Conservation (phyloP, 495 filamentous ascomycete genomes). For the Talaromyces nanjingensis region DNA sequence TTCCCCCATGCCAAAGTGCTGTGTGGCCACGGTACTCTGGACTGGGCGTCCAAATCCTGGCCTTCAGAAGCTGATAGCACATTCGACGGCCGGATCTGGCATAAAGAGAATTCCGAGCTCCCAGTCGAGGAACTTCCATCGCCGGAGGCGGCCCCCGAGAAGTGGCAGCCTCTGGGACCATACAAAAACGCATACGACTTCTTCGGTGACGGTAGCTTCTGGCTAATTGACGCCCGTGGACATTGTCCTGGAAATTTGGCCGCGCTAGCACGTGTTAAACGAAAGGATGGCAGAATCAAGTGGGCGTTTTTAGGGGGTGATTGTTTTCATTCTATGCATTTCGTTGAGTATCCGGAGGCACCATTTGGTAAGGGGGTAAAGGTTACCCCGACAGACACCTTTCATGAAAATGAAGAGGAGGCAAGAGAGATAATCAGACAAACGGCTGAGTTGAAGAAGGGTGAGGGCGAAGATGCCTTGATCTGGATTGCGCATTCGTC, state of each 20-base stretch:
- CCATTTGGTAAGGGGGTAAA: constrained; percentile 4
- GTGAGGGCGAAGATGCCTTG: background rate
- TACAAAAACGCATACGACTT: constrained; percentile 23
- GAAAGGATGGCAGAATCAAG: constrained; percentile 1
- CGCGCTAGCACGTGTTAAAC: constrained; percentile 9
- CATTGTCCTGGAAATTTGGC: constrained; percentile 23
- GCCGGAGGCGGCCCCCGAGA: background rate
- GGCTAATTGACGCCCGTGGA: constrained; percentile 24
- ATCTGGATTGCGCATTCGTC: background rate
- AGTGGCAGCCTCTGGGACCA: constrained; percentile 16
- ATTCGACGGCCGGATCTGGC: constrained; percentile 1
- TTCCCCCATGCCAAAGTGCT: constrained; percentile 6
- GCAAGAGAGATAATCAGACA: constrained; percentile 5
- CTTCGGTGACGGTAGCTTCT: constrained; percentile 25
- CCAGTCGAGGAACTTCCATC: background rate
- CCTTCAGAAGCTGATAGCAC: background rate
- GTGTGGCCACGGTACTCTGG: background rate
- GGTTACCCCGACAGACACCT: constrained; percentile 1
- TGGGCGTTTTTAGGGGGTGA: constrained; percentile 1
- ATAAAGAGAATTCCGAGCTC: background rate
- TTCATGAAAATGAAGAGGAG: background rate
- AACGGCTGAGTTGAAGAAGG: background rate
- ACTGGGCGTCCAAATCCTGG: constrained; percentile 1
- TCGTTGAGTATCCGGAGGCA: background rate
- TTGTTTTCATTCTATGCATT: background rate